These are phyloP conservation scores for Paraurostyla sp. DNA, from an alignment of 73 alveolate genomes.

Conservation along the genomic window DNA sequence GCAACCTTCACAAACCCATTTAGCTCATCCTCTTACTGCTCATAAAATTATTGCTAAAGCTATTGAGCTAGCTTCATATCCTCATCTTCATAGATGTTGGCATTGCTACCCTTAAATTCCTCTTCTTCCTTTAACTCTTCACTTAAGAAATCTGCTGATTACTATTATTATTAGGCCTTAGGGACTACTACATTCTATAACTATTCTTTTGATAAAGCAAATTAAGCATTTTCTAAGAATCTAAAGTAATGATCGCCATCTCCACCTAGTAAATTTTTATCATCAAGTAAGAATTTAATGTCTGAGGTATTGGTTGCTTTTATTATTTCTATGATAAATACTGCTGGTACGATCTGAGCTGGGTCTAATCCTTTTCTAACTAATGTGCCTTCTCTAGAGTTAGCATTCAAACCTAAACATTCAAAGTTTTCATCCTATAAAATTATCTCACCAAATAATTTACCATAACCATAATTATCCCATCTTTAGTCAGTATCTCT, in stretches of 20 bases:
- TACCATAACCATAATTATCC: constrained; percentile 37
- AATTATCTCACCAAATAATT: not conserved
- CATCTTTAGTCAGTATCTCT: not conserved
- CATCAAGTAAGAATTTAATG: not conserved
- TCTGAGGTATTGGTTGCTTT: constrained; percentile 33
- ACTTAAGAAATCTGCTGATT: not conserved
- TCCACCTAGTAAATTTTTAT: not conserved
- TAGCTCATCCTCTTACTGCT: not conserved
- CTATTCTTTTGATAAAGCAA: not conserved
- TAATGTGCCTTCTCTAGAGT: constrained; percentile 17
- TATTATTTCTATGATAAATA: not conserved
- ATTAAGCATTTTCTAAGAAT: not conserved
- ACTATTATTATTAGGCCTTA: too few relatives aligned
- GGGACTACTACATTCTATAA: too few relatives aligned
- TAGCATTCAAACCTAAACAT: constrained; percentile 43
- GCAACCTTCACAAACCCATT: not conserved
- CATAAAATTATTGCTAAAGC: not conserved
- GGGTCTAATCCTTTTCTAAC: constrained; percentile 17
- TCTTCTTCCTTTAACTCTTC: not conserved
- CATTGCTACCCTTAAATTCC: not conserved
- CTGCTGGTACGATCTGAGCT: constrained; percentile 19
- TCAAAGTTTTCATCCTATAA: constrained; percentile 18
- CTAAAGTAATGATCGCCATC: not conserved
- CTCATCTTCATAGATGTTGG: not conserved
- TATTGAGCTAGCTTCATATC: not conserved